Base-by-base conservation (phyloP, 345 rosid species). In the Hibiscus syriacus region DNA sequence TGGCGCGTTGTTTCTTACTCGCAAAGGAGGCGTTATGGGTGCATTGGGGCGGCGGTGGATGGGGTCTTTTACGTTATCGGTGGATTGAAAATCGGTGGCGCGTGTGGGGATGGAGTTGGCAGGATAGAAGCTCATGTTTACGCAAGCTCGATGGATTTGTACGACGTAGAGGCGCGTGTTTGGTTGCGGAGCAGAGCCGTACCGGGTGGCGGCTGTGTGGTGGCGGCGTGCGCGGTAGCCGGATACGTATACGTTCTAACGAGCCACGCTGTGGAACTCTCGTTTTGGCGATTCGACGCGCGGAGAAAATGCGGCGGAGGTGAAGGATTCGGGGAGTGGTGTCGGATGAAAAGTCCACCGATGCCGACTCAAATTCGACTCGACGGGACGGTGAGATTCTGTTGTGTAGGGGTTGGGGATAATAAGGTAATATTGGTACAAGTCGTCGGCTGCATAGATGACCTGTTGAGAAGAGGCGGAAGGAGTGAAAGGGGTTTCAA, bases 121-220 rank as follows among this genome's bases (percentile, higher is more conserved):
- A 83, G 84, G 6, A 80, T 77, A 14, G 88, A 84, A 65, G 92
- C 89, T 17, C 85, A 86, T 38, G 82, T 84, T 23, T 88, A 88
- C 59, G 95, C 97, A 0, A 84, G 98, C 64, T 86, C 97, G 0
- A 92, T 92, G 97, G 98, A 90, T 76, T 73, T 92, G 55, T 90
- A 78, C 67, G 96, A 92, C 27, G 93, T 85, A 72, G 78, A 81
- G 67, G 74, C 86, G 39, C 70, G 89, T 12, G 79, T 29, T 7
- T 92, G 98, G 98, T 68, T 92, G 70, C 80, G 93, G 53, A 86
- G 96, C 61, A 83, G 96, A 23, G 76, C 90, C 1, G 85, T 92
- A 7, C 97, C 97, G 0, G 89, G 93, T 2, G 98, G 98, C 2
- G 98, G 98, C 9, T 90, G 97, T 73, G 97, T 84, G 11, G 92